Percentiles rank a stretch among this genome's conserved stretches.
These are phyloP conservation scores for Aspergillus funiculosus DNA, from an alignment of 495 filamentous ascomycete species.

Conservation along the genomic window DNA sequence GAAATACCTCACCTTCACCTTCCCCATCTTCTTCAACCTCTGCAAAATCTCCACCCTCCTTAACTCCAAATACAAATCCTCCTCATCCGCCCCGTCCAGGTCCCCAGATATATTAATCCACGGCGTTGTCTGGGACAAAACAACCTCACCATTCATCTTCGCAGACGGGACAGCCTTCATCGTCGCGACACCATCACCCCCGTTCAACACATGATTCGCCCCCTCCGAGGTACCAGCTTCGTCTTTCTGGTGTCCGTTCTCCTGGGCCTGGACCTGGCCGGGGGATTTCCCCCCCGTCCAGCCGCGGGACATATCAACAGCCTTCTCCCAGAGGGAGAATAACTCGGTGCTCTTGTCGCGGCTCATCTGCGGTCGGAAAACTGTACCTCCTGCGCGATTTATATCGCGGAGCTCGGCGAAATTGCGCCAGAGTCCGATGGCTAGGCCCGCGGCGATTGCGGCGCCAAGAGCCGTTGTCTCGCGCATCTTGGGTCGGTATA, in stretches of 20 bases:
- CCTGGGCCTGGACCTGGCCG: not conserved
- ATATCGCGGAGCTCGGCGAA: conserved; percentile 74
- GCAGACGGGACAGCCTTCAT: conserved; percentile 11
- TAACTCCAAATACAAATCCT: conserved; percentile 37
- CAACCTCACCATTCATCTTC: conserved; percentile 17
- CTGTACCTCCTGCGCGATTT: conserved; percentile 66
- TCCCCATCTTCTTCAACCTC: conserved; percentile 33
- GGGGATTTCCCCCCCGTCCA: conserved; percentile 45
- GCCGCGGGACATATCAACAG: conserved; percentile 84
- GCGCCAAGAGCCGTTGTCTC: conserved; percentile 91
- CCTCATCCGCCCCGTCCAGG: conserved; percentile 37
- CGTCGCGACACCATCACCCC: not conserved
- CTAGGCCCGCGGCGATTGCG: conserved; percentile 91
- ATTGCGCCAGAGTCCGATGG: conserved; percentile 73
- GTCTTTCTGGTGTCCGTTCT: not conserved
- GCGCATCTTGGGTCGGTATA: conserved; percentile 84
- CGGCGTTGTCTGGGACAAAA: conserved; percentile 14
- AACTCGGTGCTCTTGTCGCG: conserved; percentile 55
- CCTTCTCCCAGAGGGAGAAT: conserved; percentile 78
- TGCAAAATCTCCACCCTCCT: conserved; percentile 40
- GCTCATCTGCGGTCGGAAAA: conserved; percentile 64
- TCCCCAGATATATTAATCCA: conserved; percentile 26
- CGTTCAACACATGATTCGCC: not conserved
- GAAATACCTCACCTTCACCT: conserved; percentile 23
- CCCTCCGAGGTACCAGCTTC: not conserved